Evolutionary conservation across 2,329 filamentous ascomycete genomes (phyloP).

Genomic region (Venturiaceae sp.): DNA sequence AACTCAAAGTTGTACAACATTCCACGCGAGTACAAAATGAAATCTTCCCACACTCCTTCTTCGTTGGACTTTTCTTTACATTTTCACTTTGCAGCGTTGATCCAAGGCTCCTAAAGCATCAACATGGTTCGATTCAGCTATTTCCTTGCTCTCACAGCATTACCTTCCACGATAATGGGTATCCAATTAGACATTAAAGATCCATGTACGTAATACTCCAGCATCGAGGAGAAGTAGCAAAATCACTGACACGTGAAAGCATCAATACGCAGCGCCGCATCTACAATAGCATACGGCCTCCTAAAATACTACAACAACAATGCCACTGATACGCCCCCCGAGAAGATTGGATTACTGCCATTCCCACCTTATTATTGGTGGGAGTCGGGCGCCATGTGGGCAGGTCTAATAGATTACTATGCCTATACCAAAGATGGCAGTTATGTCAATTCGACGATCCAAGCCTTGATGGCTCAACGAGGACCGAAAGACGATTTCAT

Average conservation of each 20-base stretch:
- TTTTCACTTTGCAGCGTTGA: not conserved
- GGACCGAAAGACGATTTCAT: conserved; percentile 33
- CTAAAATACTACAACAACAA: conserved; percentile 26
- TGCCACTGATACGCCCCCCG: conserved; percentile 16
- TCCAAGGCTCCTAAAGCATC: not conserved
- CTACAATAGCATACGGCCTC: conserved; percentile 20
- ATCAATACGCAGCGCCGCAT: conserved; percentile 22
- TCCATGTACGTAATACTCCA: not conserved
- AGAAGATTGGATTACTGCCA: conserved; percentile 12
- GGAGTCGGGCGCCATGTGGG: conserved; percentile 17
- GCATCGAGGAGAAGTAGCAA: not conserved
- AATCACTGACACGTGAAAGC: conserved; percentile 3
- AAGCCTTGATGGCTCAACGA: conserved; percentile 32
- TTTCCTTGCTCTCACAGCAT: not conserved
- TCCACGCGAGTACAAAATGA: too few relatives aligned
- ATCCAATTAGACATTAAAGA: not conserved
- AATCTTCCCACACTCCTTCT: too few relatives aligned
- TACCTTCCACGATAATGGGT: not conserved
- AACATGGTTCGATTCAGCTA: not conserved
- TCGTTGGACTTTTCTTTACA: too few relatives aligned
- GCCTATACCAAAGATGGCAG: conserved; percentile 34
- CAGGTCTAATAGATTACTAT: conserved; percentile 28
- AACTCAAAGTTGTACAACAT: too few relatives aligned
- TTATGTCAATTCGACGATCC: conserved; percentile 30
- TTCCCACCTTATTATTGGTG: conserved; percentile 10